Base-by-base conservation (phyloP, 495 filamentous ascomycete genomes). In the Rhizodiscina lignyota region DNA sequence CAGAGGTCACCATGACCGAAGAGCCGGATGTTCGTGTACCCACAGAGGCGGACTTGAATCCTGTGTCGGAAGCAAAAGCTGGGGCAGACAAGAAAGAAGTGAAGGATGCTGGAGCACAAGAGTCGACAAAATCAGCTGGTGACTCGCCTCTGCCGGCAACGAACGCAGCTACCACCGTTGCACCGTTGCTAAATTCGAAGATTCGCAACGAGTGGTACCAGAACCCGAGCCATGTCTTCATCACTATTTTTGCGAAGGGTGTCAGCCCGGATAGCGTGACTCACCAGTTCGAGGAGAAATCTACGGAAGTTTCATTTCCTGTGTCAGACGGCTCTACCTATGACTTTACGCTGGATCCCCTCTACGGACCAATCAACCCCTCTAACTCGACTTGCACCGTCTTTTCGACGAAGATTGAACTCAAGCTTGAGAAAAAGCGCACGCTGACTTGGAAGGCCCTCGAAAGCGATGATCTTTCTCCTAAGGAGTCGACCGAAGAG, bases 161-260 rank as follows among this genome's bases (percentile, higher is more conserved):
- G 3, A 50, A 36, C n/a, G n/a, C n/a, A n/a, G n/a, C n/a, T n/a
- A n/a, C n/a, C n/a, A n/a, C n/a, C n/a, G n/a, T n/a, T n/a, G n/a
- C n/a, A n/a, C n/a, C n/a, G n/a, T n/a, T n/a, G n/a, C n/a, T n/a
- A n/a, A n/a, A 8, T 8, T 8, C 6, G 47, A 81, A 81, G 52
- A 71, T 84, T 39, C 66, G 79, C 8, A 69, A 84, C 45, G 82
- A 86, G 35, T 85, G 78, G 77, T 85, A 82, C 57, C 82, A 87
- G 47, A 79, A 71, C 2, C 46, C 49, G 4, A 66, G 72, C 2
- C 66, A 60, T 12, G 72, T 85, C 19, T 69, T 73, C 12, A 66
- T 85, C 37, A 74, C 73, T 0, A 59, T 87, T 5, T 72, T 81
- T 35, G 76, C 72, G 2, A 85, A 83, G 51, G 75, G 75, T 10